Conservation (phyloP, 805 yeast species). For the Metschnikowia gelsemii region DNA sequence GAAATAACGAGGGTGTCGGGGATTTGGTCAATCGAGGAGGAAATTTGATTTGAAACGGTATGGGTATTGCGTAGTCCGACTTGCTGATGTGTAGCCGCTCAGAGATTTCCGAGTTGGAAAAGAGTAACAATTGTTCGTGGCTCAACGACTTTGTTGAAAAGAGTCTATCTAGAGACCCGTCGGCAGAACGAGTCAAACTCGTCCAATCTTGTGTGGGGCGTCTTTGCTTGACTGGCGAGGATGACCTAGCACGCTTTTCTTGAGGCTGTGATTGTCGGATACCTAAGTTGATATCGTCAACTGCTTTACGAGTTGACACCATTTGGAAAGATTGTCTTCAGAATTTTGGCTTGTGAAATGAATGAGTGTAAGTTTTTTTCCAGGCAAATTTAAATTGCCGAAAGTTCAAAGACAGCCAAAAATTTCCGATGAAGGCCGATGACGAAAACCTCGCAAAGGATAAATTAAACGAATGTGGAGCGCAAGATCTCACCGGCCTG, state of each 20-base stretch:
- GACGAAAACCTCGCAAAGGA: too few relatives aligned
- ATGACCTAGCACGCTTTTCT: conserved; percentile 33
- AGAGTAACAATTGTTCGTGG: conserved; percentile 25
- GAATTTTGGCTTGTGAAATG: background rate
- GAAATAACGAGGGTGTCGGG: conserved; percentile 5
- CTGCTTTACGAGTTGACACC: conserved; percentile 8
- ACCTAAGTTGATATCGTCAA: conserved; percentile 11
- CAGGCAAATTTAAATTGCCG: too few relatives aligned
- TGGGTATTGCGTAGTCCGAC: conserved; percentile 37
- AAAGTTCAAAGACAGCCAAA: too few relatives aligned
- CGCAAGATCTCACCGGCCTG: background rate
- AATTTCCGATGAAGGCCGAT: too few relatives aligned
- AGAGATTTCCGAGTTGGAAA: conserved; percentile 38
- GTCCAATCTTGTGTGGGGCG: conserved; percentile 27
- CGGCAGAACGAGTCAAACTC: conserved; percentile 15
- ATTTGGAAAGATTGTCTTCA: background rate
- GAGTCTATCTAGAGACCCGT: conserved; percentile 22
- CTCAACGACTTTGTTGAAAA: conserved; percentile 25
- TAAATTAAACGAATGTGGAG: background rate
- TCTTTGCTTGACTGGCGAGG: conserved; percentile 33
- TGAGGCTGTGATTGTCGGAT: conserved; percentile 4
- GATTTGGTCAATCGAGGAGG: conserved; percentile 39
- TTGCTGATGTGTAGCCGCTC: conserved; percentile 35
- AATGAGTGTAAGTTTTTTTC: too few relatives aligned
- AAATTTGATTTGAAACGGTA: conserved; percentile 41